Conservation (phyloP, 192 early-diverging fungal genomes). For the Entomortierella parvispora region DNA sequence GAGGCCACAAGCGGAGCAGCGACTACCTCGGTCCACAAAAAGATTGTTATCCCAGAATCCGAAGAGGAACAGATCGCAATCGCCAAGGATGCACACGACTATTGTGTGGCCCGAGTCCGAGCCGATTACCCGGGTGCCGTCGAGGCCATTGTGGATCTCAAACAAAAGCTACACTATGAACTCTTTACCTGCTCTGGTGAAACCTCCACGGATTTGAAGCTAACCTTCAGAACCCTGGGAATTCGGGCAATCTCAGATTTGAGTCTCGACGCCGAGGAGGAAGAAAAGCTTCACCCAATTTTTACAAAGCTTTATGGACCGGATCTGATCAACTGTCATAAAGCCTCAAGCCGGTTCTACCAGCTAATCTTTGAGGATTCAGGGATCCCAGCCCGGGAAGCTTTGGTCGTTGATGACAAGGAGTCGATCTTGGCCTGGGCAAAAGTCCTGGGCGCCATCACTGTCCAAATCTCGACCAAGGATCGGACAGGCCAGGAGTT, state of each 20-base stretch:
- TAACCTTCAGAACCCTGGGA: conserved; percentile 30
- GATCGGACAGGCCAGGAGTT: conserved; percentile 30
- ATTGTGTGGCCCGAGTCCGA: conserved; percentile 13
- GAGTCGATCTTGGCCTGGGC: conserved; percentile 40
- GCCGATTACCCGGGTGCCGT: conserved; percentile 40
- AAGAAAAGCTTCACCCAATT: conserved; percentile 1
- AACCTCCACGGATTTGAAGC: conserved; percentile 10
- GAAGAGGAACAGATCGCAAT: conserved; percentile 25
- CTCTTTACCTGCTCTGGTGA: conserved; percentile 46
- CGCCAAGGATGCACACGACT: conserved; percentile 3
- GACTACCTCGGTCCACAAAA: conserved; percentile 3
- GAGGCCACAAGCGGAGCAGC: too few species aligned
- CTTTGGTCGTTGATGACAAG: conserved; percentile 44
- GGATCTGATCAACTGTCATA: conserved; percentile 21
- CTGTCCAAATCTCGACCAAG: conserved; percentile 33
- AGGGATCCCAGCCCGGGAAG: conserved; percentile 16
- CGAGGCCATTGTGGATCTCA: conserved; percentile 27
- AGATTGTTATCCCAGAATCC: conserved; percentile 11
- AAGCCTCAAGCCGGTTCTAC: conserved; percentile 29
- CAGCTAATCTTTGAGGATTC: conserved; percentile 19
- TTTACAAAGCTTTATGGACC: conserved; percentile 40
- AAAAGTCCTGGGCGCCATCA: conserved; percentile 29
- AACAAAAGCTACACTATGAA: conserved; percentile 23
- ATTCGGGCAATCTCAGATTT: background rate
- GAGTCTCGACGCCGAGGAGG: background rate